Percentiles rank a stretch among this genome's conserved stretches.
These are phyloP conservation scores for Pseudonitzschia delicatissima DNA, from an alignment of 108 stramenopile genomes.

Conservation along the genomic window DNA sequence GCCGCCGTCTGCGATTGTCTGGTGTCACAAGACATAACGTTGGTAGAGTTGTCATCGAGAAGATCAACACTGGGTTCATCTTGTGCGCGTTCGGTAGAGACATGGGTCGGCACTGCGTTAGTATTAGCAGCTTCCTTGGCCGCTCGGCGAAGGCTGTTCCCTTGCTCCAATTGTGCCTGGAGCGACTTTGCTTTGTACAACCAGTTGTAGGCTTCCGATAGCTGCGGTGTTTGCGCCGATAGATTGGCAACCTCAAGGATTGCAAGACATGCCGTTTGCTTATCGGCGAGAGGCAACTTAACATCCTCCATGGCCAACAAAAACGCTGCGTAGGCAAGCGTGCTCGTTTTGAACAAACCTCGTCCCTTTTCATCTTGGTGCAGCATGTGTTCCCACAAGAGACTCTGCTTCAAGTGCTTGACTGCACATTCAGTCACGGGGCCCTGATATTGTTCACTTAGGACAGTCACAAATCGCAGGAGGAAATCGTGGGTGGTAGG, in stretches of 20 bases:
- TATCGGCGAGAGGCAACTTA: neutral
- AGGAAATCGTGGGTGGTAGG: conserved; percentile 12
- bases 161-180: neutral
- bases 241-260: neutral
- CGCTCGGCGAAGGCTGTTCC: neutral
- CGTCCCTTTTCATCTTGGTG: neutral
- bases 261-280: conserved; percentile 2
- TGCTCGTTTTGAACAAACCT: neutral
- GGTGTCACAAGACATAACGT: neutral
- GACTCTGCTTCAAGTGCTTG: neutral
- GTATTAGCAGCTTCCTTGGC: neutral
- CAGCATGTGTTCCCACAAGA: conserved; percentile 9
- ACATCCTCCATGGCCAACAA: conserved; percentile 12
- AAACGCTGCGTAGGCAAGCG: conserved; percentile 8
- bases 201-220: conserved; percentile 14
- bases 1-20: neutral
- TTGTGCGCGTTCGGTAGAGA: neutral
- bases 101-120: neutral
- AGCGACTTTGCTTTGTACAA: neutral
- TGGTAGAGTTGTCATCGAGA: neutral
- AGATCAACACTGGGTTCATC: neutral
- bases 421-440: neutral
- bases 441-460: neutral
- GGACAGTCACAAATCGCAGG: neutral
- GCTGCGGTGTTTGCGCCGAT: conserved; percentile 4